These are phyloP conservation scores for Candida glucosophila DNA, from an alignment of 1,139 yeast genomes.

Conservation along the genomic window DNA sequence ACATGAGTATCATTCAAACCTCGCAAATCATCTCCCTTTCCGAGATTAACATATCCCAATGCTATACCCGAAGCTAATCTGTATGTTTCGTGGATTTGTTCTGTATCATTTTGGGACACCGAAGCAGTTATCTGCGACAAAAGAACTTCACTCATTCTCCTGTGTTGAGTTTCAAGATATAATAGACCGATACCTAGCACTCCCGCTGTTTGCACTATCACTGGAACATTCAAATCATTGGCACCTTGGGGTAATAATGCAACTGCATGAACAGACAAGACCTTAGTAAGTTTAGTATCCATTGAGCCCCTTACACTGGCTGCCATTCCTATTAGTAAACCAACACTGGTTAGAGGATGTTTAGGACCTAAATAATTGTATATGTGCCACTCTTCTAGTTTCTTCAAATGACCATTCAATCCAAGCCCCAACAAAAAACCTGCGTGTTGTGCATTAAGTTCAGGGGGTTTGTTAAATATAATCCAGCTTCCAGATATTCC, in stretches of 20 bases:
- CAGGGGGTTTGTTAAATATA: constrained; percentile 71
- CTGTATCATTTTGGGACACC: constrained; percentile 48
- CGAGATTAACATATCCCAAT: constrained; percentile 79
- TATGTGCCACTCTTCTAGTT: constrained; percentile 92
- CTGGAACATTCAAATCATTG: constrained; percentile 76
- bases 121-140: constrained; percentile 57
- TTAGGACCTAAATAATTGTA: constrained; percentile 91
- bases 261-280: constrained; percentile 85
- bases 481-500: constrained; percentile 92
- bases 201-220: constrained; percentile 87
- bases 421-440: constrained; percentile 94
- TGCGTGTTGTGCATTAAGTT: constrained; percentile 75
- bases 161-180: constrained; percentile 69
- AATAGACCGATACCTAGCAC: constrained; percentile 82
- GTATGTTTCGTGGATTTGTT: constrained; percentile 69
- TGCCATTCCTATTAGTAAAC: constrained; percentile 83
- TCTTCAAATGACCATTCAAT: constrained; percentile 76
- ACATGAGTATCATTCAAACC: constrained; percentile 64
- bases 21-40: constrained; percentile 58
- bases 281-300: constrained; percentile 84
- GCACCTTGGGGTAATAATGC: constrained; percentile 90
- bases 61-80: constrained; percentile 85
- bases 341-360: constrained; percentile 77
- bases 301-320: constrained; percentile 79
- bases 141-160: constrained; percentile 80